Conservation (phyloP, 306 rosid genomes). For the Quercus glauca region DNA sequence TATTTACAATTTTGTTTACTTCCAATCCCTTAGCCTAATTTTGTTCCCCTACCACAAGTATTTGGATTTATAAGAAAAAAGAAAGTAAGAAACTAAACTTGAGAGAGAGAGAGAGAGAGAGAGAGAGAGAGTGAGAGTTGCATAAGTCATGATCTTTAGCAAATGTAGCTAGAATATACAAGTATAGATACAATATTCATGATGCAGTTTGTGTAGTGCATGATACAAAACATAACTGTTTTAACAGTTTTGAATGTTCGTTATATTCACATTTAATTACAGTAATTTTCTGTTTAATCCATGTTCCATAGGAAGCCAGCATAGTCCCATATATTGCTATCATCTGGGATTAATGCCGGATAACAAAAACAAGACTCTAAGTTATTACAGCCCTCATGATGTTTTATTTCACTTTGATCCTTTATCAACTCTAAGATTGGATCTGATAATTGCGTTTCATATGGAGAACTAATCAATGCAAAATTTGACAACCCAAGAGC, state of each 20-base stretch:
- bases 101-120: too few species aligned
- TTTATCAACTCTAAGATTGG: conserved; percentile 50
- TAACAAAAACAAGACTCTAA: conserved; percentile 15
- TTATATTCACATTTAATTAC: neutral
- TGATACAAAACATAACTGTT: neutral
- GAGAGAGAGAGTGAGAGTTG: too few species aligned
- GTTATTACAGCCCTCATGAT: conserved; percentile 29
- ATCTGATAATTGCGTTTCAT: conserved; percentile 46
- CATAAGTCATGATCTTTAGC: too few species aligned
- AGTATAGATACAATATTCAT: too few species aligned
- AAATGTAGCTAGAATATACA: too few species aligned
- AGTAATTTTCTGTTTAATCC: conserved; percentile 17
- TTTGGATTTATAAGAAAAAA: too few species aligned
- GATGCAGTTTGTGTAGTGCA: neutral
- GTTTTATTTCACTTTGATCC: conserved; percentile 30
- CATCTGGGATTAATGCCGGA: conserved; percentile 28
- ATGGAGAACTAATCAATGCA: conserved; percentile 44
- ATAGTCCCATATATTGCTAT: conserved; percentile 41
- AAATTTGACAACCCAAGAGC: conserved; percentile 23
- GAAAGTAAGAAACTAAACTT: too few species aligned
- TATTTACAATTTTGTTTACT: too few species aligned
- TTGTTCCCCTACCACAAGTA: too few species aligned
- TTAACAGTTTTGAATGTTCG: conserved; percentile 3
- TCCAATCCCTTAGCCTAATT: too few species aligned
- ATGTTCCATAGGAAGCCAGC: conserved; percentile 56